These are phyloP conservation scores for Lepidopterella palustris DNA, from an alignment of 495 filamentous ascomycete species.

Conservation along the genomic window DNA sequence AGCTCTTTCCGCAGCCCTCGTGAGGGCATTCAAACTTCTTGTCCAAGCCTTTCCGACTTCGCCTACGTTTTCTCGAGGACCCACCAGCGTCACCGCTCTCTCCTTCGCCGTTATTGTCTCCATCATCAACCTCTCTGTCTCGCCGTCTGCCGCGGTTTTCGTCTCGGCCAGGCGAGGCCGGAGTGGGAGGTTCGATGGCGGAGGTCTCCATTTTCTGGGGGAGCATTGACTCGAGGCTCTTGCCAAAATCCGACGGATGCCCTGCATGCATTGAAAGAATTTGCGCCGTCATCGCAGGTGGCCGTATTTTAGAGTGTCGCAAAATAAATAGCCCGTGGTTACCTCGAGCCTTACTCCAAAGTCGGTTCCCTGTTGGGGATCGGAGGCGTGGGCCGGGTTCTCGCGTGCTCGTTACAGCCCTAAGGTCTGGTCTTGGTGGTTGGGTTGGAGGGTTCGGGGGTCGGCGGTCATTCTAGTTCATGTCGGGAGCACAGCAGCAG, in stretches of 20 bases:
- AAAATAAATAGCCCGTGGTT: not conserved
- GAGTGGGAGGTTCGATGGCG: slow-evolving; percentile 12
- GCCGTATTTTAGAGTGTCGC: not conserved
- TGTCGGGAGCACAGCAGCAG: slow-evolving; percentile 3
- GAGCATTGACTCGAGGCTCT: slow-evolving; percentile 18
- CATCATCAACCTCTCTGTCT: slow-evolving; percentile 18
- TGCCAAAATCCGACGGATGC: slow-evolving; percentile 28
- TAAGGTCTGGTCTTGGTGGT: slow-evolving; percentile 10
- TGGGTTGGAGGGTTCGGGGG: slow-evolving; percentile 7
- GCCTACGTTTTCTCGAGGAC: slow-evolving; percentile 60
- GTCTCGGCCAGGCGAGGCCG: slow-evolving; percentile 20
- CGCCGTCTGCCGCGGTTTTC: slow-evolving; percentile 24
- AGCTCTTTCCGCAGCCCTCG: slow-evolving; percentile 88
- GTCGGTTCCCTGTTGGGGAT: not conserved
- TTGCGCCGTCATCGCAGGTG: slow-evolving; percentile 27
- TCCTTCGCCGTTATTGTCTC: slow-evolving; percentile 13
- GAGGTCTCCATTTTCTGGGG: slow-evolving; percentile 23
- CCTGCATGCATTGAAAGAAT: slow-evolving; percentile 28
- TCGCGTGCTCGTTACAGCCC: slow-evolving; percentile 13
- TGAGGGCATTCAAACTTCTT: slow-evolving; percentile 93
- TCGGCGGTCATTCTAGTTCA: slow-evolving; percentile 15
- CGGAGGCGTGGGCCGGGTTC: not conserved
- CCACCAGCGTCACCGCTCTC: slow-evolving; percentile 29
- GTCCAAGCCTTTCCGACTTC: slow-evolving; percentile 81
- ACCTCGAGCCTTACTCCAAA: not conserved